A percentile compares a stretch with the other conserved stretches of the same genome.
Evolutionary conservation across 148 eudicot species (phyloP).

Genomic region (Gaultheria prostrata): DNA sequence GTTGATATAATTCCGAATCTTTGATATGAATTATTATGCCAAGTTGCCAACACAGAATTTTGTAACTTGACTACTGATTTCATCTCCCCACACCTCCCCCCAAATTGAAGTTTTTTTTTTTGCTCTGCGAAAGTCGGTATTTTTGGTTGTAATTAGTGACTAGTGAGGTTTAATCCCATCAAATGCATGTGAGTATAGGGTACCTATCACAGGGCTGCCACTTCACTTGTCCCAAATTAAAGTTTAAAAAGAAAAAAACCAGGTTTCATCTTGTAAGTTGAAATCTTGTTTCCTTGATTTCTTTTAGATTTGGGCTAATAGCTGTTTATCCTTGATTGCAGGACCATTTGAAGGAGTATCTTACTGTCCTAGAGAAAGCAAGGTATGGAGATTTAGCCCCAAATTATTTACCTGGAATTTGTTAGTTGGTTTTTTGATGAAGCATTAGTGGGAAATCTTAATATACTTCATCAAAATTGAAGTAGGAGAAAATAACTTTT

Average conservation of each 20-base stretch:
- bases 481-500: not conserved
- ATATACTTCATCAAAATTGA: not conserved
- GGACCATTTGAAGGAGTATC: conserved; percentile 80
- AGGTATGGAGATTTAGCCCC: conserved; percentile 39
- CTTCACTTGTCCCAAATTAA: too few species aligned
- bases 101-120: not conserved
- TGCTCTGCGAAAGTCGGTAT: too few species aligned
- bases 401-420: not conserved
- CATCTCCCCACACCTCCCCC: not conserved
- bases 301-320: conserved; percentile 5
- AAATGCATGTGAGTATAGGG: too few species aligned
- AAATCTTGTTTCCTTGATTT: not conserved
- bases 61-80: not conserved
- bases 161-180: too few species aligned
- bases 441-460: not conserved
- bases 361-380: conserved; percentile 44
- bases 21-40: not conserved
- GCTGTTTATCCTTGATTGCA: conserved; percentile 34
- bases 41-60: not conserved
- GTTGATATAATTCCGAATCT: conserved; percentile 31
- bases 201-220: too few species aligned
- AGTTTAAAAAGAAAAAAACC: not conserved
- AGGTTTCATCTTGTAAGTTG: not conserved
- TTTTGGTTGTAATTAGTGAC: too few species aligned
- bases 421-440: not conserved